These are phyloP conservation scores for Neonectria sp. DNA, from an alignment of 2,329 filamentous ascomycete species.

Conservation along the genomic window DNA sequence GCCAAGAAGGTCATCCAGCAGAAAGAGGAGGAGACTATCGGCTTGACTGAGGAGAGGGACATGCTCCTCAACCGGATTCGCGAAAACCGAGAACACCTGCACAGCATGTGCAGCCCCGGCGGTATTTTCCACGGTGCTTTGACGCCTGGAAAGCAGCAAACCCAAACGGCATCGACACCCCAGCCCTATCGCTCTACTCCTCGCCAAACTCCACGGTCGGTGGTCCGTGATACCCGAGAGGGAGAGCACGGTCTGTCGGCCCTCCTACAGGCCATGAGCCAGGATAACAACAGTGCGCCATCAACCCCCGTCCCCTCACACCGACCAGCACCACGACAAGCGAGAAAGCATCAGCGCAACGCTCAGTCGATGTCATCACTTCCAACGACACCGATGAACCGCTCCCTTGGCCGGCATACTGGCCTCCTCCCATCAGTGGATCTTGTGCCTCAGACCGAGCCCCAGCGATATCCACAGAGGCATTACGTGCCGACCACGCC, in stretches of 20 bases:
- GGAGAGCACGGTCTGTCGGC: slow-evolving; percentile 80
- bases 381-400: slow-evolving; percentile 79
- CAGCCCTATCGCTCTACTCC: slow-evolving; percentile 63
- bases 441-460: slow-evolving; percentile 73
- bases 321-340: slow-evolving; percentile 64
- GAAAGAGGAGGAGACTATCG: slow-evolving; percentile 80
- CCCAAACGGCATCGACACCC: slow-evolving; percentile 56
- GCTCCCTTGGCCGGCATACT: slow-evolving; percentile 63
- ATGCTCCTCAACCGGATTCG: slow-evolving; percentile 87
- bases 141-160: slow-evolving; percentile 68
- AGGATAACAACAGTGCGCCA: slow-evolving; percentile 80
- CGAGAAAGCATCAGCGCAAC: slow-evolving; percentile 78
- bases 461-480: slow-evolving; percentile 60
- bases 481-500: slow-evolving; percentile 64
- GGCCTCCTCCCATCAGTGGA: slow-evolving; percentile 74
- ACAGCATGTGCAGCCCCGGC: slow-evolving; percentile 82
- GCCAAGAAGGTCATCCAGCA: slow-evolving; percentile 86
- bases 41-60: slow-evolving; percentile 81
- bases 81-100: slow-evolving; percentile 91
- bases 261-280: slow-evolving; percentile 84
- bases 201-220: slow-evolving; percentile 65
- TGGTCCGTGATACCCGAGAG: slow-evolving; percentile 61
- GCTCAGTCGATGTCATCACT: slow-evolving; percentile 89
- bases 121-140: slow-evolving; percentile 75
- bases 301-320: slow-evolving; percentile 73